Conservation (phyloP, 352 stramenopile genomes). For the Globisporangium emineosum region DNA sequence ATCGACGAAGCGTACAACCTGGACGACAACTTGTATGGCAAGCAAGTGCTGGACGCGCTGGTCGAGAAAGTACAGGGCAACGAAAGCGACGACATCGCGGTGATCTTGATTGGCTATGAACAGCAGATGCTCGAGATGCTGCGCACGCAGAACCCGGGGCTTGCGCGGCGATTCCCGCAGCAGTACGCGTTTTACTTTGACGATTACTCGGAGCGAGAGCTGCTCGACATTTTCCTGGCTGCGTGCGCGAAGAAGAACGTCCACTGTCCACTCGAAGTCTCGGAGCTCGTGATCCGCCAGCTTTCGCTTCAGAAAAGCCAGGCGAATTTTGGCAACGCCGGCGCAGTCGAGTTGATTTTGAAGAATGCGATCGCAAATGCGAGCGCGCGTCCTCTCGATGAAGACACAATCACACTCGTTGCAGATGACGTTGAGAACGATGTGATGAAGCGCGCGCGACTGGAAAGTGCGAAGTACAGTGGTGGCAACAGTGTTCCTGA, state of each 20-base stretch:
- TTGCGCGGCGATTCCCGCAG: constrained; percentile 82
- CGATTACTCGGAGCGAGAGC: constrained; percentile 86
- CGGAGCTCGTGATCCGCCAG: constrained; percentile 49
- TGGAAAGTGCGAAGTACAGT: background rate
- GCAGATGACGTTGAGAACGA: constrained; percentile 58
- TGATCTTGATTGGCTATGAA: constrained; percentile 91
- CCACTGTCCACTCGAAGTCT: constrained; percentile 44
- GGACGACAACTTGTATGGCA: constrained; percentile 60
- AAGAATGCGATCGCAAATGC: constrained; percentile 72
- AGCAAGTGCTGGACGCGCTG: constrained; percentile 83
- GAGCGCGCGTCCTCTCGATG: constrained; percentile 38
- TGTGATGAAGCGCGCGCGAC: constrained; percentile 24
- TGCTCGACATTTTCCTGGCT: constrained; percentile 70
- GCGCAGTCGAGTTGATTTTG: constrained; percentile 80
- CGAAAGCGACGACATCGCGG: constrained; percentile 87
- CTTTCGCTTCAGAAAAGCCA: constrained; percentile 65
- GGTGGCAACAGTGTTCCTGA: background rate
- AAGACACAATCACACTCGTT: constrained; percentile 36
- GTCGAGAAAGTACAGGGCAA: constrained; percentile 91
- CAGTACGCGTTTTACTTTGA: constrained; percentile 92
- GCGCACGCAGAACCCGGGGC: constrained; percentile 82
- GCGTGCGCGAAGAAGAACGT: constrained; percentile 53
- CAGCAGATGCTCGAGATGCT: constrained; percentile 91
- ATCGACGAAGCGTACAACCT: constrained; percentile 95
- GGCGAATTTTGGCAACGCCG: constrained; percentile 90